These are phyloP conservation scores for Colletotrichum siamense DNA, from an alignment of 2,329 filamentous ascomycete genomes.

Conservation along the genomic window DNA sequence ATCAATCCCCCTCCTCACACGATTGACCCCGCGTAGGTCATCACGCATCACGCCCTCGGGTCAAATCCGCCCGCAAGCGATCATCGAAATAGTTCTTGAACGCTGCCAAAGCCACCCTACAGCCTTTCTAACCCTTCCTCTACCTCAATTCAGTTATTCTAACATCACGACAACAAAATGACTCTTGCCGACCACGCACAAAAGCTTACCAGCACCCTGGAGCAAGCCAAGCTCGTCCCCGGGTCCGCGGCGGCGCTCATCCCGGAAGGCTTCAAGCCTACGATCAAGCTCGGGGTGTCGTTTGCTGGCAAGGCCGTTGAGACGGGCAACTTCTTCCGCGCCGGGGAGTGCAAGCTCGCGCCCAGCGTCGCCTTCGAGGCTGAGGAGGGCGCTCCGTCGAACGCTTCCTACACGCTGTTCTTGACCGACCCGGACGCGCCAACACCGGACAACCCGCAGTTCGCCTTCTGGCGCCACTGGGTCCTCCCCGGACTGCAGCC, in stretches of 20 bases:
- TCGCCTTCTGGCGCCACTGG: conserved; percentile 62
- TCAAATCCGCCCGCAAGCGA: conserved; percentile 2
- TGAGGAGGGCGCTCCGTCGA: conserved; percentile 34
- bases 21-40: conserved; percentile 17
- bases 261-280: conserved; percentile 45
- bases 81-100: background rate
- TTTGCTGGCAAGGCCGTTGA: conserved; percentile 38
- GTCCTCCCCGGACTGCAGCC: conserved; percentile 48
- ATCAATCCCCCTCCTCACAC: background rate
- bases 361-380: conserved; percentile 41
- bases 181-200: conserved; percentile 23
- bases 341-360: conserved; percentile 38
- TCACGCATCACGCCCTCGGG: conserved; percentile 8
- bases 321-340: conserved; percentile 45
- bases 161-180: background rate
- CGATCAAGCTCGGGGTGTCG: conserved; percentile 41
- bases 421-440: conserved; percentile 61
- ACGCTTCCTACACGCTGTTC: conserved; percentile 49
- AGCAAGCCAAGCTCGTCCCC: conserved; percentile 43
- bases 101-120: background rate
- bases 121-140: too few species aligned
- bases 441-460: conserved; percentile 59
- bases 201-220: conserved; percentile 35
- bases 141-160: background rate
- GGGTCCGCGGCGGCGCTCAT: conserved; percentile 45